phyloP scores from a whole-genome alignment of 2,329 filamentous ascomycete species.

The Aspergillus persii region DNA sequence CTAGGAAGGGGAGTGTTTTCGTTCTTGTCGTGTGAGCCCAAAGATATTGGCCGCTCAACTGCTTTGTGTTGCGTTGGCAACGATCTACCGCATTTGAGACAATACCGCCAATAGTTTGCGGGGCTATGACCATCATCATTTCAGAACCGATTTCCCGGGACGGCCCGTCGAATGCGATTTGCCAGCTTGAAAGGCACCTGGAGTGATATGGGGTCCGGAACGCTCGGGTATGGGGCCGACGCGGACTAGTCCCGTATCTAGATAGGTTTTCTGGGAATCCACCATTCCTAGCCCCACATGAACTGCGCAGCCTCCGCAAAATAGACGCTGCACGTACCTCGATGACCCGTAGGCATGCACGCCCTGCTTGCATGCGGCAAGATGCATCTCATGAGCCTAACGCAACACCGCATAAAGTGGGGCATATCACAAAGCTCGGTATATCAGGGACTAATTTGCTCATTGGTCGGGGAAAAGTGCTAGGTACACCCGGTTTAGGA shows the following conservation, averaged over 20 bases:
- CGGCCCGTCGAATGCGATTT: neutral
- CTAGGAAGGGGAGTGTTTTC: neutral
- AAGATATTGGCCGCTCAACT: neutral
- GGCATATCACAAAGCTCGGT: neutral
- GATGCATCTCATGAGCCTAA: neutral
- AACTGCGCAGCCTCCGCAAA: neutral
- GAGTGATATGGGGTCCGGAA: neutral
- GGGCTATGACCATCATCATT: neutral
- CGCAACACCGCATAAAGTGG: neutral
- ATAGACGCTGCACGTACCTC: neutral
- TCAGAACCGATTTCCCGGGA: neutral
- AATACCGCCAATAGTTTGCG: neutral
- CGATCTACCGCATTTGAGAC: neutral
- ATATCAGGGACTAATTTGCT: neutral
- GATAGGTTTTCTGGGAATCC: neutral
- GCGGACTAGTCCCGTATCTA: neutral
- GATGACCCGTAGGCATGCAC: neutral
- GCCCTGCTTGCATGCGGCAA: neutral
- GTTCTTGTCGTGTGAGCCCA: neutral
- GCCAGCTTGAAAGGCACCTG: neutral
- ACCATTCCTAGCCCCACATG: neutral
- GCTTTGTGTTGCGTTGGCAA: neutral
- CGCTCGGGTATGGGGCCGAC: neutral
- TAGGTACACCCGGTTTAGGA: neutral
- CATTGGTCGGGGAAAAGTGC: neutral